Percentiles rank a stretch among this genome's conserved stretches.
Conservation (phyloP, 2,329 filamentous ascomycete species). For the Aspergillus sp. region DNA sequence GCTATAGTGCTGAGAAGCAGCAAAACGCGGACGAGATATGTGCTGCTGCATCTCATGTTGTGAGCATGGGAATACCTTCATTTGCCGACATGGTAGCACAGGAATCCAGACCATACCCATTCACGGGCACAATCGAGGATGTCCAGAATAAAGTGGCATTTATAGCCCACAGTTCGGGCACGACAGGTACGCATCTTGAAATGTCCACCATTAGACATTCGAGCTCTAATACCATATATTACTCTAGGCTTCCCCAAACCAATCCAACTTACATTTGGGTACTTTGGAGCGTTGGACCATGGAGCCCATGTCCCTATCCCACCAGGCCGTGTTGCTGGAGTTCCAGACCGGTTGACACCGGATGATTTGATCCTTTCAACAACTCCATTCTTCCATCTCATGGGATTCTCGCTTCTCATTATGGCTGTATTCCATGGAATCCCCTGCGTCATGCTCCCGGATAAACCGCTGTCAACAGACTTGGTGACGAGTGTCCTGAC, state of each 20-base stretch:
- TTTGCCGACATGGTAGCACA: neutral
- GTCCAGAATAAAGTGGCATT: constrained; percentile 16
- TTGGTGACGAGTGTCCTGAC: constrained; percentile 1
- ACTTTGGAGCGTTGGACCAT: neutral
- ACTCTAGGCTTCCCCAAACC: constrained; percentile 6
- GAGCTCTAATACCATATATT: neutral
- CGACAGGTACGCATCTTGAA: neutral
- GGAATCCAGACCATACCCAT: neutral
- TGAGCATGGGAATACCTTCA: neutral
- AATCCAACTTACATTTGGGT: constrained; percentile 1
- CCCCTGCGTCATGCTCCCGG: constrained; percentile 94
- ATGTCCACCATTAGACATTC: neutral
- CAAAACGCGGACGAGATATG: neutral
- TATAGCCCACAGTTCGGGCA: constrained; percentile 10
- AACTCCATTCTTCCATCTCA: constrained; percentile 9
- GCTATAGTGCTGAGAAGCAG: constrained; percentile 15
- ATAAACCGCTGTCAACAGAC: constrained; percentile 48
- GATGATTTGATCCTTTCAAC: neutral
- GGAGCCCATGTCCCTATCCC: neutral
- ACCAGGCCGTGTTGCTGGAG: neutral
- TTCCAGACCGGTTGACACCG: neutral
- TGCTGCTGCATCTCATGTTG: neutral
- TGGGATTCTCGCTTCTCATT: constrained; percentile 53
- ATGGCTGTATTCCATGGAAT: constrained; percentile 87
- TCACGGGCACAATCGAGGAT: neutral